Evolutionary conservation across 2,329 filamentous ascomycete species (phyloP).

Genomic region (Colletotrichum truncatum): DNA sequence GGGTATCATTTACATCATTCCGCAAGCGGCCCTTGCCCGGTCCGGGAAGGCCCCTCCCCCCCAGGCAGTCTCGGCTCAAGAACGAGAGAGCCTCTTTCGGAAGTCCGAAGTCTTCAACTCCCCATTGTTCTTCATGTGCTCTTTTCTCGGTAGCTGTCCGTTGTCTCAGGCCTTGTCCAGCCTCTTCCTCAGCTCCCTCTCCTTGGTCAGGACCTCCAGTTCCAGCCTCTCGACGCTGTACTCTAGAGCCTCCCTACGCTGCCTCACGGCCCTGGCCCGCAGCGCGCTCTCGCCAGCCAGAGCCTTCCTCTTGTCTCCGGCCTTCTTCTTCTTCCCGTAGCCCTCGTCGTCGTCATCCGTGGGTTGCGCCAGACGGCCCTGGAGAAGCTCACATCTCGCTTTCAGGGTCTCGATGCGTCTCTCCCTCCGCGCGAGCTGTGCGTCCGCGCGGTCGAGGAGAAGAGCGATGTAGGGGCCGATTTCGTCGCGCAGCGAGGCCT

Average conservation of each 20-base stretch:
- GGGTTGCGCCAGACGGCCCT: conserved; percentile 64
- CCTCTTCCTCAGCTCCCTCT: conserved; percentile 65
- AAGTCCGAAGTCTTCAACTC: too few relatives aligned
- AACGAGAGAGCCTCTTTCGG: background rate
- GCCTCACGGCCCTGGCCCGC: conserved; percentile 69
- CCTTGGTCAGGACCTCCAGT: conserved; percentile 83
- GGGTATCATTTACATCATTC: conserved; percentile 19
- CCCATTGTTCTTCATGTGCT: too few relatives aligned
- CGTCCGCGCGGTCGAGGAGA: conserved; percentile 83
- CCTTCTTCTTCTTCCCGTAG: conserved; percentile 35
- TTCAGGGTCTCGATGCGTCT: conserved; percentile 86
- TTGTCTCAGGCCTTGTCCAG: conserved; percentile 49
- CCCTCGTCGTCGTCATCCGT: conserved; percentile 34
- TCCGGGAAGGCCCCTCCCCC: too few relatives aligned
- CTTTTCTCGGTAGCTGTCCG: background rate
- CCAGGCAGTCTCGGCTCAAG: background rate
- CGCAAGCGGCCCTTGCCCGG: background rate
- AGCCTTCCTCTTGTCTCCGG: conserved; percentile 34
- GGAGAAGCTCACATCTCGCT: conserved; percentile 83
- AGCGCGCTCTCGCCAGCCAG: conserved; percentile 65
- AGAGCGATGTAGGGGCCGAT: conserved; percentile 87
- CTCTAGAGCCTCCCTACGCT: conserved; percentile 85
- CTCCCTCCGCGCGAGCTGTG: conserved; percentile 83
- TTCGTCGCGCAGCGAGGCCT: conserved; percentile 85
- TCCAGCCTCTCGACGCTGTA: conserved; percentile 89